Percentiles rank a stretch among this genome's conserved stretches.
Evolutionary conservation across 2,329 filamentous ascomycete genomes (phyloP).

Genomic region (Cordyceps cateniannulata): DNA sequence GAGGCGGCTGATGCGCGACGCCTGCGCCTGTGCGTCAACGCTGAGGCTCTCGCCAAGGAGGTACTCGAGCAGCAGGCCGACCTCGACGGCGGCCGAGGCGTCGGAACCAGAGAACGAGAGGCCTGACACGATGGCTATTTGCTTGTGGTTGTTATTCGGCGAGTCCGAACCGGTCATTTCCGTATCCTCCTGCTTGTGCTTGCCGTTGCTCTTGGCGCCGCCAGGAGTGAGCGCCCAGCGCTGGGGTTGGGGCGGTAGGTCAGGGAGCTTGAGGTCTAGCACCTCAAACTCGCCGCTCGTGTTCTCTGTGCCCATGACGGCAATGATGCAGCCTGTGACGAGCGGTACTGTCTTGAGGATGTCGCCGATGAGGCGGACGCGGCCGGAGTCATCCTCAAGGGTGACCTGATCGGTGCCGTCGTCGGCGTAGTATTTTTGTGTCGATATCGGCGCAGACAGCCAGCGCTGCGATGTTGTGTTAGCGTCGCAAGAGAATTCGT

Average conservation of each 20-base stretch:
- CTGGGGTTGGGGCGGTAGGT: constrained; percentile 73
- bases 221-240: constrained; percentile 63
- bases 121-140: constrained; percentile 79
- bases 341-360: constrained; percentile 62
- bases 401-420: constrained; percentile 63
- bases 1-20: constrained; percentile 69
- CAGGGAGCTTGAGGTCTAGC: constrained; percentile 81
- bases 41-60: constrained; percentile 75
- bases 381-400: constrained; percentile 92
- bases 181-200: constrained; percentile 34
- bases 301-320: constrained; percentile 93
- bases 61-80: constrained; percentile 78
- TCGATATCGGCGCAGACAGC: constrained; percentile 73
- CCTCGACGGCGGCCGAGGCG: constrained; percentile 62
- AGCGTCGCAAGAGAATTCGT: neutral
- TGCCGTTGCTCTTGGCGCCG: constrained; percentile 23
- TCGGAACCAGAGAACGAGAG: constrained; percentile 73
- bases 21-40: constrained; percentile 48
- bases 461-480: constrained; percentile 56
- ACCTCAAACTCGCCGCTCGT: constrained; percentile 87
- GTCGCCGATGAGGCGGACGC: constrained; percentile 70
- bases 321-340: constrained; percentile 88
- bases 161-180: constrained; percentile 45
- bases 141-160: constrained; percentile 36
- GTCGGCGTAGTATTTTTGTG: constrained; percentile 67